A percentile compares a stretch with the other conserved stretches of the same genome.
Conservation (phyloP, 441 rosid species). For the Gossypium gossypioides region DNA sequence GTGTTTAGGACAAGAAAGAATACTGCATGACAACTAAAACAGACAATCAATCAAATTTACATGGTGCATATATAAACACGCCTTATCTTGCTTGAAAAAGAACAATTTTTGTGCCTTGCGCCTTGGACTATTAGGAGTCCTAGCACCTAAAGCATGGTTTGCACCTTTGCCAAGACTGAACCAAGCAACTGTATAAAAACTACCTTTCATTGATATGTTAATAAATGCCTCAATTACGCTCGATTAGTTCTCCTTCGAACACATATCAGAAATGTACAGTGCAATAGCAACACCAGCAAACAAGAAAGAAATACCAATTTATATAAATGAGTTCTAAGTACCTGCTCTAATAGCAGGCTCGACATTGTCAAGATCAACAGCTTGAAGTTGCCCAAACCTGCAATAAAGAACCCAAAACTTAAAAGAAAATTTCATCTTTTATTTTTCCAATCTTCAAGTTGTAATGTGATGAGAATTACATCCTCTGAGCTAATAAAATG, state of each 20-base stretch:
- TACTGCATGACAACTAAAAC: background rate
- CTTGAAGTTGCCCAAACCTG: constrained; percentile 94
- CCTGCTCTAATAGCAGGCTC: constrained; percentile 86
- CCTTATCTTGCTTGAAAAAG: background rate
- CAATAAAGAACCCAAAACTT: constrained; percentile 7
- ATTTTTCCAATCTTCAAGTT: background rate
- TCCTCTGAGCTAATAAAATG: background rate
- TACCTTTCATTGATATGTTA: background rate
- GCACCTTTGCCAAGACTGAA: background rate
- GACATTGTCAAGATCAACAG: constrained; percentile 58
- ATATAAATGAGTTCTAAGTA: constrained; percentile 17
- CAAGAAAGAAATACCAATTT: background rate
- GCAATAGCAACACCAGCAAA: background rate
- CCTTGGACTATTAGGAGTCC: background rate
- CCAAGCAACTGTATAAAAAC: background rate
- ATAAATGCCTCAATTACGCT: background rate
- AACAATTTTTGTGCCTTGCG: background rate
- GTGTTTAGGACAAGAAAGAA: background rate
- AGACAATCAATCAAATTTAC: background rate
- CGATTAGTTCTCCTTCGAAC: background rate
- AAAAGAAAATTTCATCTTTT: background rate
- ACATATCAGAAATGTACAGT: background rate
- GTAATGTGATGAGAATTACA: background rate
- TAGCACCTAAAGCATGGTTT: background rate
- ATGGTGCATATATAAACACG: background rate